A percentile compares a stretch with the other conserved stretches of the same genome.
Conservation (phyloP, 805 yeast species). For the Wickerhamiella alocasiicola region DNA sequence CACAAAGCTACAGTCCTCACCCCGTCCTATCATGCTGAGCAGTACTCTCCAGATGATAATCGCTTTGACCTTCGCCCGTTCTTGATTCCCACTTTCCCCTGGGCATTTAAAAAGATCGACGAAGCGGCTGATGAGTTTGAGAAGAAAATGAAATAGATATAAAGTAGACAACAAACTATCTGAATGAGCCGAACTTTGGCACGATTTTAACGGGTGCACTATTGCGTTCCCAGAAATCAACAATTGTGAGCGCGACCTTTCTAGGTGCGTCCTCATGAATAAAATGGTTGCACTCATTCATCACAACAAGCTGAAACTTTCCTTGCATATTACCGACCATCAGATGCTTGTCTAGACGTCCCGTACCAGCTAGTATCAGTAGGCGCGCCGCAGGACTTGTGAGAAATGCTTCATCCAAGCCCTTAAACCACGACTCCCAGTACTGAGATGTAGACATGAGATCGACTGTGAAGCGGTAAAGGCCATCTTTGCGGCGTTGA, state of each 20-base stretch:
- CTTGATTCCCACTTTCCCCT: slow-evolving; percentile 62
- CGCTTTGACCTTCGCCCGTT: slow-evolving; percentile 95
- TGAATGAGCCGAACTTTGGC: slow-evolving; percentile 28
- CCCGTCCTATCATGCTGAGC: slow-evolving; percentile 96
- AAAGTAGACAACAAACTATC: slow-evolving; percentile 12
- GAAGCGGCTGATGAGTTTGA: slow-evolving; percentile 47
- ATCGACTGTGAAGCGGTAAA: slow-evolving; percentile 50
- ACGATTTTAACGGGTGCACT: slow-evolving; percentile 22
- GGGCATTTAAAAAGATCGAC: slow-evolving; percentile 85
- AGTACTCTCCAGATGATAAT: slow-evolving; percentile 95
- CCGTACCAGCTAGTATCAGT: slow-evolving; percentile 77
- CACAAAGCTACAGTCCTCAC: slow-evolving; percentile 97
- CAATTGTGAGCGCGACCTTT: slow-evolving; percentile 45
- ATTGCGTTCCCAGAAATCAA: slow-evolving; percentile 28
- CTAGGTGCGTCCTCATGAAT: slow-evolving; percentile 84
- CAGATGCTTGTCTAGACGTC: slow-evolving; percentile 68
- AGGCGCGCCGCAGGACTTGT: slow-evolving; percentile 47
- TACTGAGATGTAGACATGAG: slow-evolving; percentile 45
- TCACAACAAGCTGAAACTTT: slow-evolving; percentile 70
- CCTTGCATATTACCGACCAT: slow-evolving; percentile 99
- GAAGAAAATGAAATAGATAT: slow-evolving; percentile 12
- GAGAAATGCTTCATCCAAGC: slow-evolving; percentile 46
- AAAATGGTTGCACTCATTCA: slow-evolving; percentile 78
- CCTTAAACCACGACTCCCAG: slow-evolving; percentile 76
- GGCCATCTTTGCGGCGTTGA: slow-evolving; percentile 20